These are phyloP conservation scores for Aegilops speltoides DNA, from an alignment of 176 grass and related monocot genomes.

Conservation along the genomic window DNA sequence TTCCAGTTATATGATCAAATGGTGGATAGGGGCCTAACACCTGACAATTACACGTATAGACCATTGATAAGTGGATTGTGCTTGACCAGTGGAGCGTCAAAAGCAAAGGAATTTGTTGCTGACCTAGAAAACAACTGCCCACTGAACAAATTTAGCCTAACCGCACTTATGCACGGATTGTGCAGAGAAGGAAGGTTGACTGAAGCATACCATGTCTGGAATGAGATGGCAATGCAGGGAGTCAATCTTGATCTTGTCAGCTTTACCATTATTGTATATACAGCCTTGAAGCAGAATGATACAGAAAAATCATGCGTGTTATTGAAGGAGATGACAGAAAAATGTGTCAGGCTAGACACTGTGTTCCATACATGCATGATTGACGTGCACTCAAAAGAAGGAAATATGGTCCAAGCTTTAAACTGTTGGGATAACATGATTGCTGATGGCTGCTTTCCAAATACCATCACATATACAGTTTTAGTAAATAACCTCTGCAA, in stretches of 20 bases:
- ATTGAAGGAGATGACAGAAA: not conserved
- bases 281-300: not conserved
- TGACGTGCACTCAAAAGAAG: not conserved
- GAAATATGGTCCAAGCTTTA: not conserved
- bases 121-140: not conserved
- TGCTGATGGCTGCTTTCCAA: constrained; percentile 9
- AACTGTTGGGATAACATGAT: constrained; percentile 10
- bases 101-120: not conserved
- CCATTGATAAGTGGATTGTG: constrained; percentile 4
- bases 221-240: not conserved
- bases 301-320: not conserved
- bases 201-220: not conserved
- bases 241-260: constrained; percentile 18
- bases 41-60: constrained; percentile 16
- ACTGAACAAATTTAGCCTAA: constrained; percentile 16
- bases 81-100: not conserved
- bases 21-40: not conserved
- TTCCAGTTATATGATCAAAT: constrained; percentile 6
- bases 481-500: constrained; percentile 17
- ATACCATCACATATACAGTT: not conserved
- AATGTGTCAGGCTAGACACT: not conserved
- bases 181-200: constrained; percentile 15
- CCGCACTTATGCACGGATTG: not conserved
- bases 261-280: not conserved
- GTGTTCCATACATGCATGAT: constrained; percentile 19